phyloP scores from a whole-genome alignment of 257 asterid species.

The Oldenlandia corymbosa region DNA sequence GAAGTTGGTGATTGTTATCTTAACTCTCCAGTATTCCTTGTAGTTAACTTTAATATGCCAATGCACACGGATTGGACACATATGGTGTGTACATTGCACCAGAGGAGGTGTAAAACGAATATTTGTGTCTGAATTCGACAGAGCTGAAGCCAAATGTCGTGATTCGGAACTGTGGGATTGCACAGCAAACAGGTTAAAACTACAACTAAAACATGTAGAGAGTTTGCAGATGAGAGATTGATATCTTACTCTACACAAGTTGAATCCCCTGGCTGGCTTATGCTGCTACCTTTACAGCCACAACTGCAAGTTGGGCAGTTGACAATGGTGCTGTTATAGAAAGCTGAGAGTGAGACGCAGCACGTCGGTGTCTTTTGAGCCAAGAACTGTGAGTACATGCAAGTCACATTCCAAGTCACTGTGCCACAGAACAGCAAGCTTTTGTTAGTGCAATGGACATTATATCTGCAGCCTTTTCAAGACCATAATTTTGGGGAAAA shows the following conservation, averaged over 20 bases:
- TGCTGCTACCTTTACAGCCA: constrained; percentile 31
- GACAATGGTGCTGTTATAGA: constrained; percentile 32
- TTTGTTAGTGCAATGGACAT: neutral
- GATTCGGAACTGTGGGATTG: constrained; percentile 3
- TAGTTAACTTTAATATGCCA: constrained; percentile 83
- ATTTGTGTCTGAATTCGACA: constrained; percentile 46
- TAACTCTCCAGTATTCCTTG: constrained; percentile 84
- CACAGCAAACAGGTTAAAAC: neutral
- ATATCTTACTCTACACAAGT: constrained; percentile 35
- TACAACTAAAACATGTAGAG: neutral
- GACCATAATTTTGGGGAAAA: too few species aligned
- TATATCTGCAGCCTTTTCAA: neutral
- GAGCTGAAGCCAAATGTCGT: constrained; percentile 64
- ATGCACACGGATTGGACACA: constrained; percentile 88
- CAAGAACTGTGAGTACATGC: constrained; percentile 50
- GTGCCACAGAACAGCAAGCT: constrained; percentile 12
- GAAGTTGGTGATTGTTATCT: constrained; percentile 68
- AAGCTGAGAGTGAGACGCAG: constrained; percentile 52
- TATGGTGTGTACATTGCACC: constrained; percentile 71
- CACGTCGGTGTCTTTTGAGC: constrained; percentile 42
- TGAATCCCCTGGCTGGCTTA: constrained; percentile 23
- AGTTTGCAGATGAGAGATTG: neutral
- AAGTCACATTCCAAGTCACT: constrained; percentile 54
- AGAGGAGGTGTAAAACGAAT: constrained; percentile 53
- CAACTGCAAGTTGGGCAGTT: constrained; percentile 47